phyloP scores from a whole-genome alignment of 805 yeast species.

The Kurtzmaniella cleridarum region DNA sequence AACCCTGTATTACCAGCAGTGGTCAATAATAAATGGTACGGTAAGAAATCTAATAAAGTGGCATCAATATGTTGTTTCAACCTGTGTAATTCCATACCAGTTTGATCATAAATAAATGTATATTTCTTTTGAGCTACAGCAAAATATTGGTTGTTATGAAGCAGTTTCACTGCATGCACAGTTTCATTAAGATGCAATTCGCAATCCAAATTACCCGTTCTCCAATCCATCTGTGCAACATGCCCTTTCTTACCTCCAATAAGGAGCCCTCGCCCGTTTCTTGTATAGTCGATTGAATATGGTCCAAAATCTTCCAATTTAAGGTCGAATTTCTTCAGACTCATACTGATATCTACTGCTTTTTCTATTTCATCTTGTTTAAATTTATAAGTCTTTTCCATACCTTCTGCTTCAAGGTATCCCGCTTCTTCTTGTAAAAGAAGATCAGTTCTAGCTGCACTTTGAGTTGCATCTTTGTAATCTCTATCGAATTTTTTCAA shows the following conservation, averaged over 20 bases:
- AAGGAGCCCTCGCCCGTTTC: conserved; percentile 82
- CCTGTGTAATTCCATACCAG: conserved; percentile 89
- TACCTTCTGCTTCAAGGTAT: conserved; percentile 84
- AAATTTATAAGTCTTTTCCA: conserved; percentile 88
- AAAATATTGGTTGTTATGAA: conserved; percentile 88
- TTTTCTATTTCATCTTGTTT: conserved; percentile 72
- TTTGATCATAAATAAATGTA: conserved; percentile 84
- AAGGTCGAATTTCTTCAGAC: conserved; percentile 69
- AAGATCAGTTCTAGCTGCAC: conserved; percentile 84
- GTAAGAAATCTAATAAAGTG: conserved; percentile 78
- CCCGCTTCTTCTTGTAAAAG: conserved; percentile 83
- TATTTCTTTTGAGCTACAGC: conserved; percentile 97
- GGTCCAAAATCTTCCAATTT: conserved; percentile 80
- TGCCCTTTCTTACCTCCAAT: conserved; percentile 92
- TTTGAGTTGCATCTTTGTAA: conserved; percentile 69
- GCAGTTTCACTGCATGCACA: conserved; percentile 80
- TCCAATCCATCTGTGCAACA: conserved; percentile 94
- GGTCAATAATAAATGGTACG: conserved; percentile 83
- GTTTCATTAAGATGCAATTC: conserved; percentile 87
- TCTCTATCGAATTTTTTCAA: conserved; percentile 64
- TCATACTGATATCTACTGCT: conserved; percentile 73
- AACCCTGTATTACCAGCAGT: conserved; percentile 88
- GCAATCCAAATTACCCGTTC: conserved; percentile 72
- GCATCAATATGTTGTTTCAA: conserved; percentile 86
- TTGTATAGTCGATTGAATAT: conserved; percentile 70